Evolutionary conservation across 1,139 yeast species (phyloP).

Genomic region (Nadsonia starkeyi-henricii): DNA sequence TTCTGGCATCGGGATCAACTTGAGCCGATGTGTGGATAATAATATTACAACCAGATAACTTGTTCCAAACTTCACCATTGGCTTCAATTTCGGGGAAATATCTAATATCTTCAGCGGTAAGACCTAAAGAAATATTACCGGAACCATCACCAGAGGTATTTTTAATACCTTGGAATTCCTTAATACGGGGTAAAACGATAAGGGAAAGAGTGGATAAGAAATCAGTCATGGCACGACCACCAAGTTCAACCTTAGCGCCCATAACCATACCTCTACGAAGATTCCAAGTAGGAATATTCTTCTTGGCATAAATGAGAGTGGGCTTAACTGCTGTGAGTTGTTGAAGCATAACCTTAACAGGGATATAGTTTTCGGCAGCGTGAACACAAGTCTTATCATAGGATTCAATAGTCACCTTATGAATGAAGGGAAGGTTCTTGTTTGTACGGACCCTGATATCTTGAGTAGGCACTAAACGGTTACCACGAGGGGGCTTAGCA

Average conservation of each 20-base stretch:
- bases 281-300: slow-evolving; percentile 79
- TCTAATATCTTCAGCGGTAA: slow-evolving; percentile 62
- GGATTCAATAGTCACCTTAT: slow-evolving; percentile 55
- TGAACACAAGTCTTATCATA: slow-evolving; percentile 65
- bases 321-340: slow-evolving; percentile 91
- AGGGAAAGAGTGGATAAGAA: slow-evolving; percentile 79
- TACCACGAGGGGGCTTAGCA: slow-evolving; percentile 28
- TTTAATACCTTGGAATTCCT: slow-evolving; percentile 72
- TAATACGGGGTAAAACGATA: slow-evolving; percentile 82
- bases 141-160: slow-evolving; percentile 66
- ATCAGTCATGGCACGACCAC: slow-evolving; percentile 76
- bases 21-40: slow-evolving; percentile 82
- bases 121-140: slow-evolving; percentile 81
- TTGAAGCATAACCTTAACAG: slow-evolving; percentile 71
- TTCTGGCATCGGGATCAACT: slow-evolving; percentile 84
- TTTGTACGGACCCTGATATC: slow-evolving; percentile 53
- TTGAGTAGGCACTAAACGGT: slow-evolving; percentile 48
- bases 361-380: slow-evolving; percentile 59
- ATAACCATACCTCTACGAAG: slow-evolving; percentile 78
- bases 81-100: slow-evolving; percentile 89
- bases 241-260: slow-evolving; percentile 75
- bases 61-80: slow-evolving; percentile 83
- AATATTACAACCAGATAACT: slow-evolving; percentile 72
- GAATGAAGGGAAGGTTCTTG: slow-evolving; percentile 58
- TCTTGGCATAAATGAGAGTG: slow-evolving; percentile 52